Conservation (phyloP, 345 rosid genomes). For the Aquilaria malaccensis region DNA sequence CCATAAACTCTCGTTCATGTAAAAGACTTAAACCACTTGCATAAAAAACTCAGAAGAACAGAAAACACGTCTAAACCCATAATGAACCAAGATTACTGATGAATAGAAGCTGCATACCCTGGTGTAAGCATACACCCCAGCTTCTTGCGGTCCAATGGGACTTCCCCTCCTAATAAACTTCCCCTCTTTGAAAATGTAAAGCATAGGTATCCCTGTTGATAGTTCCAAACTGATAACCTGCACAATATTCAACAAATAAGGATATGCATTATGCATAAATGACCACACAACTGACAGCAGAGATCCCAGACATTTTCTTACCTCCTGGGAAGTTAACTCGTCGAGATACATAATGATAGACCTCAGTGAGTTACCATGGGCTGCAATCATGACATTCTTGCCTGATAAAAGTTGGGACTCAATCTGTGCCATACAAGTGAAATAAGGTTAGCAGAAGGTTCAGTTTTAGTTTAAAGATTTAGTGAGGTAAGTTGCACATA, state of each 20-base stretch:
- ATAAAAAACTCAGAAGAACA: background rate
- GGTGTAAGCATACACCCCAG: slow-evolving; percentile 94
- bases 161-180: slow-evolving; percentile 88
- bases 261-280: background rate
- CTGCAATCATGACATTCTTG: slow-evolving; percentile 87
- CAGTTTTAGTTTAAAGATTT: too few relatives aligned
- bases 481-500: too few relatives aligned
- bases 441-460: slow-evolving; percentile 6
- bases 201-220: slow-evolving; percentile 94
- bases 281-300: background rate
- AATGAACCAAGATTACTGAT: background rate
- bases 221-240: slow-evolving; percentile 82
- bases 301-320: slow-evolving; percentile 14
- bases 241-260: background rate
- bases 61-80: slow-evolving; percentile 3
- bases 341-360: slow-evolving; percentile 98
- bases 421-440: slow-evolving; percentile 38
- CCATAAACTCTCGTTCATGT: too few relatives aligned
- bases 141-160: slow-evolving; percentile 82
- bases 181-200: slow-evolving; percentile 84
- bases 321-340: slow-evolving; percentile 93
- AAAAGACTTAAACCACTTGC: background rate
- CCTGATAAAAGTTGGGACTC: slow-evolving; percentile 83
- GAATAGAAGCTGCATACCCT: slow-evolving; percentile 38
- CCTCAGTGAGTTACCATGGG: slow-evolving; percentile 91